Percentiles rank a stretch among this genome's conserved stretches.
Conservation (phyloP, 257 asterid genomes). For the Nicotiana knightiana region DNA sequence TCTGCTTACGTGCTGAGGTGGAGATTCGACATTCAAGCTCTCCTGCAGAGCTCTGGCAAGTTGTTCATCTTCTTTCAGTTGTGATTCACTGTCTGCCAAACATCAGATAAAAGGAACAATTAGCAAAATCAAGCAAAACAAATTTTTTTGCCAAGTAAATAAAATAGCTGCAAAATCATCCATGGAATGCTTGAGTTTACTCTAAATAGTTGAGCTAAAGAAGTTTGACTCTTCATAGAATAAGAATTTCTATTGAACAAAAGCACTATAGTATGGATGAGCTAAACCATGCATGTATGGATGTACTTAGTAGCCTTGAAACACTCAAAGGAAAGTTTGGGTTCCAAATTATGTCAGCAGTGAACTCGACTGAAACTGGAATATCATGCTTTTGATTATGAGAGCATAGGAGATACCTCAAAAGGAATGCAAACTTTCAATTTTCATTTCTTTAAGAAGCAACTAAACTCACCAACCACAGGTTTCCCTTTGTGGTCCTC, state of each 20-base stretch:
- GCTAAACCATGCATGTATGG: not conserved
- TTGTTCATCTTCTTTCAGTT: conserved; percentile 65
- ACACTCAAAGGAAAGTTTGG: not conserved
- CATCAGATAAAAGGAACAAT: not conserved
- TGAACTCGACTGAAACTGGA: not conserved
- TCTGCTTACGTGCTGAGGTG: conserved; percentile 32
- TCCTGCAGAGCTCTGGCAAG: conserved; percentile 77
- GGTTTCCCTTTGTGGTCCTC: conserved; percentile 57
- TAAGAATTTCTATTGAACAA: not conserved
- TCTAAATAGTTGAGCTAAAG: not conserved
- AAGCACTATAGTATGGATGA: not conserved
- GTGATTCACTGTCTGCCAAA: conserved; percentile 46
- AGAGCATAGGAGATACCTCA: not conserved
- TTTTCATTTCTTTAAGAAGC: not conserved
- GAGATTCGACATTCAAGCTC: conserved; percentile 55
- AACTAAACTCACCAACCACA: conserved; percentile 40
- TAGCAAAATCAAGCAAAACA: not conserved
- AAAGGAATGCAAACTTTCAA: not conserved
- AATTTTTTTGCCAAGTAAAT: not conserved
- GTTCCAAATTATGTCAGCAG: not conserved
- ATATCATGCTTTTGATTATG: not conserved
- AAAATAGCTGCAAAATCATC: not conserved
- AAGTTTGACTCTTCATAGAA: not conserved
- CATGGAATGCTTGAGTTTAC: not conserved
- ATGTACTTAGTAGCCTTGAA: not conserved